Evolutionary conservation across 148 eudicot species (phyloP).

Genomic region (Dysphania ambrosioides): DNA sequence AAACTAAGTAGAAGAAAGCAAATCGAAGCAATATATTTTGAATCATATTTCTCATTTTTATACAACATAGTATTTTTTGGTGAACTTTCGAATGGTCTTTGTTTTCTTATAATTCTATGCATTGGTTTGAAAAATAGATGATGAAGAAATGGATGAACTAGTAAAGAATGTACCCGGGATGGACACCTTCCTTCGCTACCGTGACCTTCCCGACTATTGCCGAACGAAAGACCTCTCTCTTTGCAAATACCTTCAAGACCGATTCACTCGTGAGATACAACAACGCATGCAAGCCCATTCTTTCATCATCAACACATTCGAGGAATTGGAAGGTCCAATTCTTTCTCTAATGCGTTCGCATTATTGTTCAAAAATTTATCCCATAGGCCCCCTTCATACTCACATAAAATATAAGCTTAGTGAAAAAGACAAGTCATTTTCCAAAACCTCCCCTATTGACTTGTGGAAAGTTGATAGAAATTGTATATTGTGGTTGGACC

Average conservation of each 20-base stretch:
- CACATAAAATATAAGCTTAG: slow-evolving; percentile 27
- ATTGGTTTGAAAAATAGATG: neutral
- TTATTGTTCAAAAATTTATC: slow-evolving; percentile 27
- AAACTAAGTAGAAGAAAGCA: too few relatives aligned
- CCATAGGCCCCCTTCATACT: slow-evolving; percentile 52
- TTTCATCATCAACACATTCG: slow-evolving; percentile 45
- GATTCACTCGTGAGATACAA: neutral
- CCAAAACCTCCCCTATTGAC: slow-evolving; percentile 12
- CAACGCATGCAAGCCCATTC: slow-evolving; percentile 6
- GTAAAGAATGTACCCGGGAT: slow-evolving; percentile 32
- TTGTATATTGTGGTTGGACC: slow-evolving; percentile 48
- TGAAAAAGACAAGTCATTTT: neutral
- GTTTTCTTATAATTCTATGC: neutral
- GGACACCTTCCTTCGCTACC: slow-evolving; percentile 30
- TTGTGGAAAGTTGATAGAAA: slow-evolving; percentile 41
- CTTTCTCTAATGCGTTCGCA: slow-evolving; percentile 30
- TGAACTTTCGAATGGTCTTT: neutral
- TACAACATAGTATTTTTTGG: too few relatives aligned
- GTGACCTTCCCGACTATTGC: slow-evolving; percentile 42
- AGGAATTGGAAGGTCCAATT: slow-evolving; percentile 39
- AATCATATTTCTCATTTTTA: too few relatives aligned
- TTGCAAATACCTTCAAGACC: neutral
- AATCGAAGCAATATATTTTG: too few relatives aligned
- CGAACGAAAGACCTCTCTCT: slow-evolving; percentile 16
- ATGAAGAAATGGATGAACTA: slow-evolving; percentile 27